Percentiles rank a stretch among this genome's conserved stretches.
phyloP scores from a whole-genome alignment of 331 rosid species.

The Pyrus hybrid region DNA sequence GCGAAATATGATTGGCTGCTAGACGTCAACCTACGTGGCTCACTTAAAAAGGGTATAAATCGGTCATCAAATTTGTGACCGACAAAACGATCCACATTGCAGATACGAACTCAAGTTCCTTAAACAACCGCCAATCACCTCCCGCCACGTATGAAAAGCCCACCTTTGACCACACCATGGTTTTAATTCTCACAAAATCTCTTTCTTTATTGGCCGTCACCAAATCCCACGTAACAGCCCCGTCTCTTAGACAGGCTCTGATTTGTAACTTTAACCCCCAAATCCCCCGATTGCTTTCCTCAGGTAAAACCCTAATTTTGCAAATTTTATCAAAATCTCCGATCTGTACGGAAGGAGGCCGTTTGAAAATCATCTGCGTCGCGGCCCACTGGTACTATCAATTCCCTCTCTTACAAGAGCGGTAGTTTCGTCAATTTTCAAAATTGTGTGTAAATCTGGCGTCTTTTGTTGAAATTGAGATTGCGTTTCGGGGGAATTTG shows the following conservation, averaged over 20 bases:
- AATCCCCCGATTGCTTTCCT: background rate
- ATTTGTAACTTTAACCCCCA: constrained; percentile 2
- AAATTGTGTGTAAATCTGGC: background rate
- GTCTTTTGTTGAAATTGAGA: background rate
- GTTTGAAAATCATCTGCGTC: constrained; percentile 11
- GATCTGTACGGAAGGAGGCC: constrained; percentile 40
- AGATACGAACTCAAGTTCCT: no score
- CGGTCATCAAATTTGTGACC: constrained; percentile 5
- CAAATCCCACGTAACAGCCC: background rate
- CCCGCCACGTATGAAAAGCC: constrained; percentile 13
- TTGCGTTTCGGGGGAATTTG: background rate
- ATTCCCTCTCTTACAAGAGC: background rate
- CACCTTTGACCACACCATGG: background rate
- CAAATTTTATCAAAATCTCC: constrained; percentile 6
- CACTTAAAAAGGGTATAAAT: background rate
- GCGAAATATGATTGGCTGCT: constrained; percentile 26
- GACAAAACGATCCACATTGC: background rate
- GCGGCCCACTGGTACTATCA: no score
- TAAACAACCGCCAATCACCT: background rate
- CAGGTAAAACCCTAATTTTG: constrained; percentile 64
- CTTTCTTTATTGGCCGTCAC: constrained; percentile 20
- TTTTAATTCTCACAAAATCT: background rate
- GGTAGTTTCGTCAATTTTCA: background rate
- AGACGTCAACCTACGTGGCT: constrained; percentile 24
- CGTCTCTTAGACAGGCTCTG: background rate